Base-by-base conservation (phyloP, 495 filamentous ascomycete genomes). In the Collariella sp. region DNA sequence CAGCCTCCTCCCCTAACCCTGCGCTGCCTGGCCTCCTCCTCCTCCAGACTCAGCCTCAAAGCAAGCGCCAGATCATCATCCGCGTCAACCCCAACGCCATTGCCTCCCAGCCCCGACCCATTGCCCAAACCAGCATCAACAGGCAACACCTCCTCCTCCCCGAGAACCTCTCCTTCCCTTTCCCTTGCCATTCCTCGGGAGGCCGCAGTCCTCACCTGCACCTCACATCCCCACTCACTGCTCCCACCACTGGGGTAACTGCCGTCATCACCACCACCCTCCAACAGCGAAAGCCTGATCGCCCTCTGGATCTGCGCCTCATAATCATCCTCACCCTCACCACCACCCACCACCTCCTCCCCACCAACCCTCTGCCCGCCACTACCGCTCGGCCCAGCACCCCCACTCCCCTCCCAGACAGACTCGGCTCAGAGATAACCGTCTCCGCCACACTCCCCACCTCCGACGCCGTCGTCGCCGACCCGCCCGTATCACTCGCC, bases 1-100 rank as follows among this genome's bases (percentile, higher is more conserved):
- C 59, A 46, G 52, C 54, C 55, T 46, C 62, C 54, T 26, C 40
- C 41, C 11, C 36, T 52, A 26, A 20, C 31, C 45, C 52, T 52
- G 20, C 29, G 36, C 56, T 58, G 59, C 26, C 73, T 69, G 18
- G 60, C 60, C 69, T 82, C 80, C 68, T 89, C 83, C 69, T 95
- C 90, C 12, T 83, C 86, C 42, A 96, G 68, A 65, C 93, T 96
- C 29, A 96, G 69, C 66, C 85, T 82, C 53, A 96, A 70, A 3
- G 93, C 93, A 54, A 89, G 82, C 40, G 94, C 86, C 38, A 96
- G 66, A 67, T 96, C 91, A 41, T 84, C 80, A 59, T 88, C 77
- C 19, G 53, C 72, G 67, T 36, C 65, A 56, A 48, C 52, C 13
- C 42, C 61, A 26, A 49, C 26, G 2, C 47, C 54, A 4, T 19